Evolutionary conservation across 768 basidiomycete species (phyloP).

Genomic region (Sarcomyxa edulis): DNA sequence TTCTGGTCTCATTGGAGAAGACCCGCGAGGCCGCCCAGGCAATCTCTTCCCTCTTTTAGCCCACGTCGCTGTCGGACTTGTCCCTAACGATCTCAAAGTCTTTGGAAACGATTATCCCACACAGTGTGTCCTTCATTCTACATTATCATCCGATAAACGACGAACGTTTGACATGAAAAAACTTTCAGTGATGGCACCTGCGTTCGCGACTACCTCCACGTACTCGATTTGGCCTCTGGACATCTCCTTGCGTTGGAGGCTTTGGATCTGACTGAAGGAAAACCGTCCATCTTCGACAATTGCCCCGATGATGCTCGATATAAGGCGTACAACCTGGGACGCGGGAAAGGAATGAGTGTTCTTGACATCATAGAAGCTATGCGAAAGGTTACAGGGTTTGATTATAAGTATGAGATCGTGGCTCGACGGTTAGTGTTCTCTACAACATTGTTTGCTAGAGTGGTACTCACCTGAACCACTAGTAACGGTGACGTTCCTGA

Average conservation of each 20-base stretch:
- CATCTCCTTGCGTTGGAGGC: conserved; percentile 91
- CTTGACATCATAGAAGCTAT: conserved; percentile 94
- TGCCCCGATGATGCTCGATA: conserved; percentile 52
- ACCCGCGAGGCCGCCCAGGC: conserved; percentile 91
- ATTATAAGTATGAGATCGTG: conserved; percentile 86
- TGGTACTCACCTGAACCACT: conserved; percentile 9
- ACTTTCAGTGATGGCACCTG: conserved; percentile 79
- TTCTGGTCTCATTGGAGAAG: conserved; percentile 92
- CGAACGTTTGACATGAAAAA: conserved; percentile 4
- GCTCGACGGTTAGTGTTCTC: conserved; percentile 69
- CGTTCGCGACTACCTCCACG: conserved; percentile 92
- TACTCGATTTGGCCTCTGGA: conserved; percentile 92
- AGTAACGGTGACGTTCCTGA: conserved; percentile 95
- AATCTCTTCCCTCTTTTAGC: conserved; percentile 92
- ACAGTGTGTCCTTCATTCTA: conserved; percentile 40
- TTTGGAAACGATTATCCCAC: conserved; percentile 99
- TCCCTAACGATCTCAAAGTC: conserved; percentile 69
- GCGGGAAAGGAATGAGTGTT: conserved; percentile 88
- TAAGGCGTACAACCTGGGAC: conserved; percentile 97
- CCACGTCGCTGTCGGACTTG: conserved; percentile 90
- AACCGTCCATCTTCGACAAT: conserved; percentile 57
- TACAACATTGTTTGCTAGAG: conserved; percentile 5
- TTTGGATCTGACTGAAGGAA: conserved; percentile 44
- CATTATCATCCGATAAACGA: not conserved
- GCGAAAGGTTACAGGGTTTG: conserved; percentile 83